Evolutionary conservation across 371 early-diverging fungal species (phyloP), one percentile per base, ranked within the genome.

Genomic region (Entomophthora muscae): DNA sequence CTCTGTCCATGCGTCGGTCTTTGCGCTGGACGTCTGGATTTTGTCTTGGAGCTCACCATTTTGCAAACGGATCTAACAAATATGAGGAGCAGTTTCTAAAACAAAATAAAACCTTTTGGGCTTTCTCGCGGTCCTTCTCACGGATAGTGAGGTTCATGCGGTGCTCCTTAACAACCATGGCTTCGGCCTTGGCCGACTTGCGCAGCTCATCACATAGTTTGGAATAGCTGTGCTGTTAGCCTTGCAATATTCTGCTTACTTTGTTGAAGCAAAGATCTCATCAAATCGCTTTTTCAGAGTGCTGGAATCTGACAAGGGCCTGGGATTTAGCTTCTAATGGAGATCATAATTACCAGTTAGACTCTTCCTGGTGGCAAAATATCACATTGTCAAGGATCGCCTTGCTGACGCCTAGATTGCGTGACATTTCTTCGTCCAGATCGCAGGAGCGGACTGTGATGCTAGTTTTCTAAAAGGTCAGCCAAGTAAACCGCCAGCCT

Each of bases 291-390:
- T 99, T 72, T 99, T 99, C 30, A 99, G 67, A 0, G 76, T 69
- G 1, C 78, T 65, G 0, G 99, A 85, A 66, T 99, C 99, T 0
- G 90, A 79, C 22, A 99, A 77, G 5, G 98, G 98, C 93, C 84
- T 83, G 51, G 53, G 17, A 26, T 53, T 26, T 17, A n/a, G 10
- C 24, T 58, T n/a, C 13, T 51, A 24, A 32, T 23, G 1, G 32
- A 28, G 26, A 61, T 53, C 5, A 30, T 1, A 42, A 32, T 53
- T 75, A 80, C 95, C 99, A 99, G 66, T 84, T 89, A 53, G 92
- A 89, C 12, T 99, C 99, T 70, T 99, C 99, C 74, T 99, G 99
- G 70, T 99, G 99, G 71, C 98, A 98, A 67, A 99, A 99, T 21
- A 99, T 90, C 33, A 99, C 99, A 75, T 92, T 96, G 63, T 99